phyloP scores from a whole-genome alignment of 2,329 filamentous ascomycete genomes.

The Nectriaceae sp. region DNA sequence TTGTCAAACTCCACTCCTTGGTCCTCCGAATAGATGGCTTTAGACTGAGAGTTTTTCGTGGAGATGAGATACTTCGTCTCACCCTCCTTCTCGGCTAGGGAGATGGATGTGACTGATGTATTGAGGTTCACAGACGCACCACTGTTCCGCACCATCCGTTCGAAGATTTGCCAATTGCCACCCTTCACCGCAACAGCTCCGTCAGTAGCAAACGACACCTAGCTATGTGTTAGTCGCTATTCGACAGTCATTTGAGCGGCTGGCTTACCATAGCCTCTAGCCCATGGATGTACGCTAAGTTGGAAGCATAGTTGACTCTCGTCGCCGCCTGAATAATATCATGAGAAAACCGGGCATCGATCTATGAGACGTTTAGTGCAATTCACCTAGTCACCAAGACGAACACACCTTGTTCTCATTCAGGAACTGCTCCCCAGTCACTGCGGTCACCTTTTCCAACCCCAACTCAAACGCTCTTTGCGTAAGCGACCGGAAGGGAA shows the following conservation, averaged over 20 bases:
- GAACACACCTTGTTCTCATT: slow-evolving; percentile 56
- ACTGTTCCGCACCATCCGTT: slow-evolving; percentile 71
- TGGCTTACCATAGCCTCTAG: slow-evolving; percentile 75
- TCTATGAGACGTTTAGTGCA: slow-evolving; percentile 35
- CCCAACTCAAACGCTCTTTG: slow-evolving; percentile 67
- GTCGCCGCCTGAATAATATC: slow-evolving; percentile 91
- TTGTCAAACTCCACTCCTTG: slow-evolving; percentile 68
- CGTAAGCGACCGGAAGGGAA: slow-evolving; percentile 80
- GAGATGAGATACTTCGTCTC: slow-evolving; percentile 50
- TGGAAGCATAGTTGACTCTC: slow-evolving; percentile 92
- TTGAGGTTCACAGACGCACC: slow-evolving; percentile 64
- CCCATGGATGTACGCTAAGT: slow-evolving; percentile 82
- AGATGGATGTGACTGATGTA: slow-evolving; percentile 65
- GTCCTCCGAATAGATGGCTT: slow-evolving; percentile 31
- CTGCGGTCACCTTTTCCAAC: slow-evolving; percentile 63
- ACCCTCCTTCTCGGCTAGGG: slow-evolving; percentile 45
- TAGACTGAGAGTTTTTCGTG: slow-evolving; percentile 30
- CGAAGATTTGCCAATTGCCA: slow-evolving; percentile 95
- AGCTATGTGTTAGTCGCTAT: slow-evolving; percentile 12
- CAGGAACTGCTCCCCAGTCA: slow-evolving; percentile 75
- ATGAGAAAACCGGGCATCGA: slow-evolving; percentile 67
- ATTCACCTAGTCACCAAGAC: not conserved
- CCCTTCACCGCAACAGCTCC: slow-evolving; percentile 78
- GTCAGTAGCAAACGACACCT: slow-evolving; percentile 84
- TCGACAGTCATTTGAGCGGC: not conserved